These are phyloP conservation scores for Uromyces viciae-fabae DNA, from an alignment of 1,284 basidiomycete genomes.

Conservation along the genomic window DNA sequence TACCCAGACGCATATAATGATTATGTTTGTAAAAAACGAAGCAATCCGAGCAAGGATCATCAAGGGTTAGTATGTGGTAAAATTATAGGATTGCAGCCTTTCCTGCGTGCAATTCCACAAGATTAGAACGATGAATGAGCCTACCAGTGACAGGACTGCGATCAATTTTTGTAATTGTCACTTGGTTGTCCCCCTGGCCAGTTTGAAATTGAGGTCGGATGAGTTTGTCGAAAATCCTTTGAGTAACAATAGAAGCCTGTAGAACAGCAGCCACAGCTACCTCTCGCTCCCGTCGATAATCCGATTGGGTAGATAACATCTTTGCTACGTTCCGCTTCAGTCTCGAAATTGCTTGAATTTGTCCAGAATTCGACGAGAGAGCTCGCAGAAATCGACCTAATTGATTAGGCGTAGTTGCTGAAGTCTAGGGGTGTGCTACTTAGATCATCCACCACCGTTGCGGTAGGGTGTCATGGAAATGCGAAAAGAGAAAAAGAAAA, in stretches of 20 bases:
- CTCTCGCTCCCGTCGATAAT: constrained; percentile 59
- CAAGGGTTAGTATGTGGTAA: background rate
- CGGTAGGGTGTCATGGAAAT: too few relatives aligned
- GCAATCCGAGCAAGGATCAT: background rate
- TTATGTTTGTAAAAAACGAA: background rate
- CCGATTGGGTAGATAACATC: background rate
- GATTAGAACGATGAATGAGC: constrained; percentile 49
- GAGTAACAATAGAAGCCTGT: constrained; percentile 70
- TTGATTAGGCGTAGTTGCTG: too few relatives aligned
- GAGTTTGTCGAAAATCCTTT: constrained; percentile 80
- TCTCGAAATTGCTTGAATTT: too few relatives aligned
- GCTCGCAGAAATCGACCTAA: too few relatives aligned
- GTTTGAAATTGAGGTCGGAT: constrained; percentile 58
- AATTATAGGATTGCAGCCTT: too few relatives aligned
- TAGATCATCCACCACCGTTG: too few relatives aligned
- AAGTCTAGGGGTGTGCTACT: too few relatives aligned
- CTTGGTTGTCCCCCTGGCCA: constrained; percentile 59
- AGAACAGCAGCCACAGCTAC: constrained; percentile 85
- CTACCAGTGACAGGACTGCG: constrained; percentile 91
- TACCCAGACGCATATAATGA: background rate
- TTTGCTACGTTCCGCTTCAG: too few relatives aligned
- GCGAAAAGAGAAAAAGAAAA: too few relatives aligned
- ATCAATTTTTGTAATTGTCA: constrained; percentile 85
- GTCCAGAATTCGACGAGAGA: too few relatives aligned
- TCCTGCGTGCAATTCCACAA: background rate